These are phyloP conservation scores for Calonectria crousiana DNA, from an alignment of 2,329 filamentous ascomycete genomes.

Conservation along the genomic window DNA sequence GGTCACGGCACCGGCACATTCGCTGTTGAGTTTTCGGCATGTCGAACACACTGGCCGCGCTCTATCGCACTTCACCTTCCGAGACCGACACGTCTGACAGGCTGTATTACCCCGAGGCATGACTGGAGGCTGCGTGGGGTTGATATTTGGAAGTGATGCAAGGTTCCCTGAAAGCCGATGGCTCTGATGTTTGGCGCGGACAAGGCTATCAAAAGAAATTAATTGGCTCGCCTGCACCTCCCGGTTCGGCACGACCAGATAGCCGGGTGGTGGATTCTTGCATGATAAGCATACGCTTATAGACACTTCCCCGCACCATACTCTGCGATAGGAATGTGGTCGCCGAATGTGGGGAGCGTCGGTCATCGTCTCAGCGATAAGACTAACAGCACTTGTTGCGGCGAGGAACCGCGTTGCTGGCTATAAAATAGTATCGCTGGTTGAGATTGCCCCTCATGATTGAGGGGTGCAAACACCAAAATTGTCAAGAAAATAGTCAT, in stretches of 20 bases:
- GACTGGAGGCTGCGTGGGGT: neutral
- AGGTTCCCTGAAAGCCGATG: neutral
- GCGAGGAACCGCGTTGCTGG: neutral
- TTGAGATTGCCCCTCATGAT: neutral
- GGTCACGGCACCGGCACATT: slow-evolving; percentile 2
- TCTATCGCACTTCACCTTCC: slow-evolving; percentile 24
- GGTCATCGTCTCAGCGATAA: neutral
- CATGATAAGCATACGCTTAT: slow-evolving; percentile 1
- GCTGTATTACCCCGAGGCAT: slow-evolving; percentile 15
- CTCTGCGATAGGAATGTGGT: slow-evolving; percentile 20
- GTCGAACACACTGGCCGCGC: slow-evolving; percentile 8
- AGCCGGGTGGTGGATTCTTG: neutral
- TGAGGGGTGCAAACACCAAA: neutral
- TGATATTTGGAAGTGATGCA: neutral
- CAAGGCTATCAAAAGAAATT: neutral
- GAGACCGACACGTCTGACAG: slow-evolving; percentile 13
- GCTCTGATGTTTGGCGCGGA: neutral
- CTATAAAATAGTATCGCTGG: neutral
- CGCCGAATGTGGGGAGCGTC: slow-evolving; percentile 8
- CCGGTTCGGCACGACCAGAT: neutral
- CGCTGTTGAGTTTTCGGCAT: slow-evolving; percentile 3
- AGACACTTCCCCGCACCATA: slow-evolving; percentile 11
- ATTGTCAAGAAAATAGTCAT: neutral
- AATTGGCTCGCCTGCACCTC: neutral
- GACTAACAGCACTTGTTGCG: neutral